Evolutionary conservation across 2,329 filamentous ascomycete species (phyloP).

Genomic region (Venturia oleaginea): DNA sequence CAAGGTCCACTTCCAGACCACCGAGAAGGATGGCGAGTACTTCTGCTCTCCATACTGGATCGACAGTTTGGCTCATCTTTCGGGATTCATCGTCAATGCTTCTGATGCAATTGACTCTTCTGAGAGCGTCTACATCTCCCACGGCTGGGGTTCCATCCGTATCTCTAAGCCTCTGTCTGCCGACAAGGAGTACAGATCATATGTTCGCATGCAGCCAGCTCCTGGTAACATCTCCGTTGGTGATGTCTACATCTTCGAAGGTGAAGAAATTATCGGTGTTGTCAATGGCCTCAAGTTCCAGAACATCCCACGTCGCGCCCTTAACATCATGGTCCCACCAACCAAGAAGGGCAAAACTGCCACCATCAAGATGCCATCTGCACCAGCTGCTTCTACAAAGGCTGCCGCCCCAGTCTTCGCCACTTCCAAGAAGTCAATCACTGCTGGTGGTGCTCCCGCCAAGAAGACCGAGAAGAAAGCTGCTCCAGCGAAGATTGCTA

Average conservation of each 20-base stretch:
- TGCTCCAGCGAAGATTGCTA: constrained; percentile 42
- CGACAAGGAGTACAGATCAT: constrained; percentile 48
- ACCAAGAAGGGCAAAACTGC: constrained; percentile 33
- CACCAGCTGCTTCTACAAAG: constrained; percentile 26
- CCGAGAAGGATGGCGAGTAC: constrained; percentile 45
- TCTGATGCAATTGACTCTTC: constrained; percentile 50
- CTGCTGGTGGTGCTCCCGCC: constrained; percentile 24
- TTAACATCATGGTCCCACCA: constrained; percentile 59
- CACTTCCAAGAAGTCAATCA: constrained; percentile 23
- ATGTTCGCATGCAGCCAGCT: constrained; percentile 52
- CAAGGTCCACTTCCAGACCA: constrained; percentile 45
- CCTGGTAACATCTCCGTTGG: constrained; percentile 47
- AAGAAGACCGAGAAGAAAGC: constrained; percentile 36
- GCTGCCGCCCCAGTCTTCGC: constrained; percentile 19
- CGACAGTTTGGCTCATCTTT: constrained; percentile 48
- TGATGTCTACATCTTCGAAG: constrained; percentile 52
- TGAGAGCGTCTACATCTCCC: constrained; percentile 52
- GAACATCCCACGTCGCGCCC: constrained; percentile 54
- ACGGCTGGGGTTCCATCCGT: constrained; percentile 53
- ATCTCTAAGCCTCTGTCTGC: constrained; percentile 43
- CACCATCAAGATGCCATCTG: constrained; percentile 26
- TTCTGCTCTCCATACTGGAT: constrained; percentile 52
- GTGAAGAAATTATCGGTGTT: constrained; percentile 49
- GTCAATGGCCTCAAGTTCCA: constrained; percentile 58
- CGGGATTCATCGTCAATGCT: constrained; percentile 52